These are phyloP conservation scores for Scytalidium sp. DNA, from an alignment of 2,329 filamentous ascomycete species.

Conservation along the genomic window DNA sequence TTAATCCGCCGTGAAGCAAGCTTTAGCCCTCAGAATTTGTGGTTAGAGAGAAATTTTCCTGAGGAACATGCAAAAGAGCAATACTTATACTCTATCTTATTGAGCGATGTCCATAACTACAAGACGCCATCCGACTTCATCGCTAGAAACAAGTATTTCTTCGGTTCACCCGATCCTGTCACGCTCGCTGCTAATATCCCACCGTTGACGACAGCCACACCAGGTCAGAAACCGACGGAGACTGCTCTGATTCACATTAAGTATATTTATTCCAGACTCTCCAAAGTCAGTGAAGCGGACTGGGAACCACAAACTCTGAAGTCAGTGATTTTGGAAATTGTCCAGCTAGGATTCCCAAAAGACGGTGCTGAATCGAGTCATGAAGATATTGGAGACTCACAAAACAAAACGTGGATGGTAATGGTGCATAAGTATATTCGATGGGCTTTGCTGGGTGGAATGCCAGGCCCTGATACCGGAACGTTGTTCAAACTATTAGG, in stretches of 20 bases:
- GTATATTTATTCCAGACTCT: neutral
- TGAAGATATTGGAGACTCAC: neutral
- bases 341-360: conserved; percentile 1
- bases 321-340: conserved; percentile 3
- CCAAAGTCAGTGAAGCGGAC: neutral
- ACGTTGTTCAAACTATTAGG: conserved; percentile 54
- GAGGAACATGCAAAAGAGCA: conserved; percentile 31
- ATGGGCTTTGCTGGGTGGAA: conserved; percentile 51
- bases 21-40: neutral
- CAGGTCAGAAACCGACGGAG: neutral
- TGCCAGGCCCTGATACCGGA: conserved; percentile 49
- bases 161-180: conserved; percentile 33
- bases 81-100: conserved; percentile 49
- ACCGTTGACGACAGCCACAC: neutral
- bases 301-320: neutral
- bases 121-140: conserved; percentile 53
- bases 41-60: conserved; percentile 22
- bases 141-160: conserved; percentile 55
- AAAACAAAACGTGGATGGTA: conserved; percentile 33
- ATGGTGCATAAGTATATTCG: conserved; percentile 53
- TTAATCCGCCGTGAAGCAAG: conserved; percentile 16
- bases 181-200: conserved; percentile 13
- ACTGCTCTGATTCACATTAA: neutral
- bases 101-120: conserved; percentile 54
- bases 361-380: conserved; percentile 8